Percentiles rank a stretch among this genome's conserved stretches.
Evolutionary conservation across 352 stramenopile species (phyloP).

Genomic region (Nothophytophthora sp.): DNA sequence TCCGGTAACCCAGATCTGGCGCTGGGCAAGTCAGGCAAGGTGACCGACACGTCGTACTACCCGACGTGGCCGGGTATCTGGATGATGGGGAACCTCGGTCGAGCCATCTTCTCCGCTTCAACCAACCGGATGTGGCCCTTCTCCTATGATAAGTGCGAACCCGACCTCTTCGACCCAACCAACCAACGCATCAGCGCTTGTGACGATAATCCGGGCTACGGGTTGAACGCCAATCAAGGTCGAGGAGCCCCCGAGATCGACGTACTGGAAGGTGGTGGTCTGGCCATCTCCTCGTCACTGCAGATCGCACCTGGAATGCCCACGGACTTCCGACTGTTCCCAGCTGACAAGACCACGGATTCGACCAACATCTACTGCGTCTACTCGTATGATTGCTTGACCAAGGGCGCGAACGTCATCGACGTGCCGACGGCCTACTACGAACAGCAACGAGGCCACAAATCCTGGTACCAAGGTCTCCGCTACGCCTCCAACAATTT

Average conservation of each 20-base stretch:
- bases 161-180: slow-evolving; percentile 40
- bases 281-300: slow-evolving; percentile 88
- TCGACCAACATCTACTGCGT: slow-evolving; percentile 36
- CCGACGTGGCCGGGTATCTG: slow-evolving; percentile 95
- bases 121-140: slow-evolving; percentile 97
- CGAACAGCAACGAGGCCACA: slow-evolving; percentile 39
- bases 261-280: slow-evolving; percentile 89
- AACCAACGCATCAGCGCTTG: slow-evolving; percentile 90
- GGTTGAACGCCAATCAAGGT: slow-evolving; percentile 83
- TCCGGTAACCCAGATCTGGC: slow-evolving; percentile 53
- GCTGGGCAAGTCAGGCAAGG: slow-evolving; percentile 46
- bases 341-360: slow-evolving; percentile 28
- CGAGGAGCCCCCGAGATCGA: slow-evolving; percentile 95
- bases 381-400: slow-evolving; percentile 54
- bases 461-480: slow-evolving; percentile 66
- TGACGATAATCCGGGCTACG: slow-evolving; percentile 89
- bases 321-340: slow-evolving; percentile 56
- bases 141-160: slow-evolving; percentile 93
- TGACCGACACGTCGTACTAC: slow-evolving; percentile 65
- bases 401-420: slow-evolving; percentile 42
- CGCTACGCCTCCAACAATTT: slow-evolving; percentile 64
- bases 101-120: slow-evolving; percentile 94
- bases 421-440: slow-evolving; percentile 48
- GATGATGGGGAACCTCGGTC: slow-evolving; percentile 95
- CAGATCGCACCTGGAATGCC: slow-evolving; percentile 87